Conservation (phyloP, 768 basidiomycete genomes). For the Hericium rajendrae region DNA sequence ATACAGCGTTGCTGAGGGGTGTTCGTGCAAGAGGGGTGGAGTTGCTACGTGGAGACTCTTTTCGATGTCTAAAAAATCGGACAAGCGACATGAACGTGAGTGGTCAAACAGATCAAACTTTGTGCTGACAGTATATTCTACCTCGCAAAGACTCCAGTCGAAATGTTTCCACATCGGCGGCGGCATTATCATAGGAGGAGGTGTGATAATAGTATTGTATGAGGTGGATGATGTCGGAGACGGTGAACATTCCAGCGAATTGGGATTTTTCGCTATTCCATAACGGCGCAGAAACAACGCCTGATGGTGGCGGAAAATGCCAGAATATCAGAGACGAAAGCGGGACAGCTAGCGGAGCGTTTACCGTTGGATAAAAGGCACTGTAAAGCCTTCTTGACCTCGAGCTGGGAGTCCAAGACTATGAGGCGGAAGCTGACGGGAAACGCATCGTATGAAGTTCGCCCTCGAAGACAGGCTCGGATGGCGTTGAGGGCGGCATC, state of each 20-base stretch:
- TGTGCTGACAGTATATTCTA: constrained; percentile 24
- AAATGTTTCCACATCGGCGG: constrained; percentile 87
- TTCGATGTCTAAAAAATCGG: constrained; percentile 73
- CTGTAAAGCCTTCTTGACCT: constrained; percentile 90
- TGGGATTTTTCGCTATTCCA: constrained; percentile 93
- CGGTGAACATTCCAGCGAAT: constrained; percentile 98
- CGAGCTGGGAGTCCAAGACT: constrained; percentile 91
- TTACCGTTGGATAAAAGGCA: constrained; percentile 76
- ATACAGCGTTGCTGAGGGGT: constrained; percentile 80
- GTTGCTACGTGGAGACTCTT: constrained; percentile 83
- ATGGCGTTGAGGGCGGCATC: constrained; percentile 62
- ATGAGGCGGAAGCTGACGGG: constrained; percentile 95
- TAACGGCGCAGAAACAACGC: constrained; percentile 94
- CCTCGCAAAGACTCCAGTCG: constrained; percentile 84
- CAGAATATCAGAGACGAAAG: constrained; percentile 7
- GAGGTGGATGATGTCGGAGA: constrained; percentile 97
- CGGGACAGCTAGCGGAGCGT: background rate
- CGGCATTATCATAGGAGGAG: constrained; percentile 71
- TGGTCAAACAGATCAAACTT: background rate
- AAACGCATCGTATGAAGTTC: constrained; percentile 92
- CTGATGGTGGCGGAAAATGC: constrained; percentile 29
- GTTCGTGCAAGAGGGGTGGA: constrained; percentile 82
- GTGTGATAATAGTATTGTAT: constrained; percentile 97
- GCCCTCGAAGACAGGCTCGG: constrained; percentile 71
- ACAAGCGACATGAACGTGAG: background rate